Percentiles rank a stretch among this genome's conserved stretches.
Conservation (phyloP, 2,329 filamentous ascomycete genomes). For the Scytalidium lignicola region DNA sequence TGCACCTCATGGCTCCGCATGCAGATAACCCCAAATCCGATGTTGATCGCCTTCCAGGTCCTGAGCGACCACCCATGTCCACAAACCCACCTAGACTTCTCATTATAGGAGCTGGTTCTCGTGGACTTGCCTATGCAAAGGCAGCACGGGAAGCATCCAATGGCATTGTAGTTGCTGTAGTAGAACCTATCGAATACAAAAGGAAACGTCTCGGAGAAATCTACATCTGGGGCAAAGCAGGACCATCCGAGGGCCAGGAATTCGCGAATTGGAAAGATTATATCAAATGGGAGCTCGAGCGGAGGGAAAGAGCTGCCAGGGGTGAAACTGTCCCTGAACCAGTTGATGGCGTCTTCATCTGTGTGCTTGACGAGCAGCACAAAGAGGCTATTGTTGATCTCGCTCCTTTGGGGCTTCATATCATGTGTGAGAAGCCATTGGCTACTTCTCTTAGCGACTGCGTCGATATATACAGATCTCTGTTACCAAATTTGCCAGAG, state of each 20-base stretch:
- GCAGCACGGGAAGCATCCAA: constrained; percentile 61
- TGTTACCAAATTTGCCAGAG: constrained; percentile 35
- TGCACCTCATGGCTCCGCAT: constrained; percentile 21
- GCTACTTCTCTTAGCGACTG: constrained; percentile 76
- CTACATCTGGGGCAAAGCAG: constrained; percentile 63
- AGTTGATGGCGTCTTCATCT: constrained; percentile 58
- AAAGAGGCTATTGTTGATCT: constrained; percentile 72
- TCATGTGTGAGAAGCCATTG: constrained; percentile 94
- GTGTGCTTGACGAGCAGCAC: constrained; percentile 85
- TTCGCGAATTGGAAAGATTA: constrained; percentile 75
- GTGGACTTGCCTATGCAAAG: constrained; percentile 68
- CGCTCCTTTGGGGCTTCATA: constrained; percentile 66
- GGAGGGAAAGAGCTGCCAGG: constrained; percentile 48
- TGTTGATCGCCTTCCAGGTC: constrained; percentile 19
- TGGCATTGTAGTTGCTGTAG: constrained; percentile 70
- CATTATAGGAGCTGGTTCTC: constrained; percentile 77
- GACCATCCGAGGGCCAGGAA: constrained; percentile 54
- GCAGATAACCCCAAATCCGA: constrained; percentile 14
- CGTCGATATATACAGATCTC: constrained; percentile 62
- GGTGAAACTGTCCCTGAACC: constrained; percentile 39
- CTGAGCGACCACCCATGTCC: constrained; percentile 27
- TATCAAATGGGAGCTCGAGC: constrained; percentile 61
- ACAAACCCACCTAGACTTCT: constrained; percentile 59
- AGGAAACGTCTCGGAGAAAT: constrained; percentile 62
- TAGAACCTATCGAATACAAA: constrained; percentile 76